A percentile compares a stretch with the other conserved stretches of the same genome.
phyloP scores from a whole-genome alignment of 805 yeast species.

The Ogataea trehaloabstinens region DNA sequence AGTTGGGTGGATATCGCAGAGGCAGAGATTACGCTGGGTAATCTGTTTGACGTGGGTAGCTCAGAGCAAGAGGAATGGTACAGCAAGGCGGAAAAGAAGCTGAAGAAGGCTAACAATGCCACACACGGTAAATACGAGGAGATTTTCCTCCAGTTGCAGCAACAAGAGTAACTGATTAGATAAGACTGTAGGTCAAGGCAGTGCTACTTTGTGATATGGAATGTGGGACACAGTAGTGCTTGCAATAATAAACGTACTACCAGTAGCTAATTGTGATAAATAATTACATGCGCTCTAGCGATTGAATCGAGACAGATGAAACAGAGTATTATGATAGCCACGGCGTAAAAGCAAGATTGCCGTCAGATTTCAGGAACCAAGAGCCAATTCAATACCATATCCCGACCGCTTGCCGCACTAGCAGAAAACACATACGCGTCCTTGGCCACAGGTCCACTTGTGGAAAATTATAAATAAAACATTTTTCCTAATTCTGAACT shows the following conservation, averaged over 20 bases:
- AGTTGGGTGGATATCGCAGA: conserved; percentile 86
- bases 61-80: conserved; percentile 67
- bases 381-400: no score
- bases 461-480: no score
- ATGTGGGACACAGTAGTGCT: no score
- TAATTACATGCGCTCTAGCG: neutral
- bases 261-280: no score
- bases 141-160: conserved; percentile 51
- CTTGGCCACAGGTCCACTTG: no score
- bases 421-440: no score
- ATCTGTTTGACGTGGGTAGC: conserved; percentile 62
- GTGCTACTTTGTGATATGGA: neutral
- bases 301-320: neutral
- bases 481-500: no score
- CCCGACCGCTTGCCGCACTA: no score
- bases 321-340: neutral
- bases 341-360: no score
- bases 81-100: conserved; percentile 61
- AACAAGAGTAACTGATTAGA: conserved; percentile 4
- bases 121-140: conserved; percentile 73
- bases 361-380: no score
- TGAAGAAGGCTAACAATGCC: conserved; percentile 73
- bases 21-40: conserved; percentile 77
- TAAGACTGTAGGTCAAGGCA: no score
- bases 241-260: no score